These are phyloP conservation scores for Seiridium cupressi DNA, from an alignment of 2,329 filamentous ascomycete species.

Conservation along the genomic window DNA sequence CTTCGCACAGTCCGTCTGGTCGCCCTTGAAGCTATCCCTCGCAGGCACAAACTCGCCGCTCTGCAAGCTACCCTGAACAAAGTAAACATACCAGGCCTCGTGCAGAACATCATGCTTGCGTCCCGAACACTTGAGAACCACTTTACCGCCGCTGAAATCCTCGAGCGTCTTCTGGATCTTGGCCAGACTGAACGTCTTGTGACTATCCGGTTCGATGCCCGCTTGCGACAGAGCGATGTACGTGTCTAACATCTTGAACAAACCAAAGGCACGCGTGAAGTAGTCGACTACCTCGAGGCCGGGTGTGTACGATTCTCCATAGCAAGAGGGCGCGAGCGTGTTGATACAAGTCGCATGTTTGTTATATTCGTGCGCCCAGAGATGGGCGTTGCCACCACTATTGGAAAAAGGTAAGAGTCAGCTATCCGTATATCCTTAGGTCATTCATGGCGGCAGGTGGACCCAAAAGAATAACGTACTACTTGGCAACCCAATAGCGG, in stretches of 20 bases:
- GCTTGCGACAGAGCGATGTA: conserved; percentile 35
- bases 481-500: conserved; percentile 40
- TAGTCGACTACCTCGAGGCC: conserved; percentile 45
- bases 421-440: neutral
- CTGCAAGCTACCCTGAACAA: conserved; percentile 50
- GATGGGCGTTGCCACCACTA: conserved; percentile 36
- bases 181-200: conserved; percentile 39
- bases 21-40: conserved; percentile 33
- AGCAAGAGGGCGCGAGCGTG: conserved; percentile 65
- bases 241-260: conserved; percentile 42
- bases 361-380: conserved; percentile 72
- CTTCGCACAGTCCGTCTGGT: conserved; percentile 36
- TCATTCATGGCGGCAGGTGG: neutral
- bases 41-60: conserved; percentile 46
- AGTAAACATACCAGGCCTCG: conserved; percentile 54
- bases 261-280: conserved; percentile 38
- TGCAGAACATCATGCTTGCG: conserved; percentile 38
- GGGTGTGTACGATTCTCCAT: conserved; percentile 47
- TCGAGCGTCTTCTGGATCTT: conserved; percentile 41
- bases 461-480: conserved; percentile 18
- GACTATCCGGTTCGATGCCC: conserved; percentile 33
- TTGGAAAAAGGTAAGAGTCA: neutral
- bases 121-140: conserved; percentile 42
- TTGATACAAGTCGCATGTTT: conserved; percentile 74
- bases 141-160: conserved; percentile 40